Conservation (phyloP, 192 early-diverging fungal genomes). For the Fimicolochytrium jonesii region DNA sequence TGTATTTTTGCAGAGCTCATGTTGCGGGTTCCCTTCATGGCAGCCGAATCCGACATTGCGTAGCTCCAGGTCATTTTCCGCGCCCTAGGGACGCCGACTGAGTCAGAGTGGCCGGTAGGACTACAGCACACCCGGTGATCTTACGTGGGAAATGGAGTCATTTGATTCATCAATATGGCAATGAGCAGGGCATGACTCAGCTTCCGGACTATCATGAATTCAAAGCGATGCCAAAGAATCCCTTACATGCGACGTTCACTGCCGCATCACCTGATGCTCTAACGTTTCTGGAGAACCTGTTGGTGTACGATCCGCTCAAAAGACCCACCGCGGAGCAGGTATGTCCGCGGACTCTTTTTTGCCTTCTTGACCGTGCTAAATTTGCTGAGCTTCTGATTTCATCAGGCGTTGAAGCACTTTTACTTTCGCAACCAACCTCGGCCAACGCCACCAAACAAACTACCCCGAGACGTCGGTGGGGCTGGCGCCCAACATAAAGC, state of each 20-base stretch:
- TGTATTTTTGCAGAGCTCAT: slow-evolving; percentile 99
- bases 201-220: slow-evolving; percentile 73
- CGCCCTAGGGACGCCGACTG: slow-evolving; percentile 78
- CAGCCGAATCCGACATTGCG: slow-evolving; percentile 83
- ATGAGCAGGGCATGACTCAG: slow-evolving; percentile 62
- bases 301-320: slow-evolving; percentile 79
- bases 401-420: slow-evolving; percentile 59
- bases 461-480: slow-evolving; percentile 50
- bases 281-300: slow-evolving; percentile 79
- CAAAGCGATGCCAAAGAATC: slow-evolving; percentile 66
- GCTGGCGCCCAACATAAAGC: slow-evolving; percentile 12
- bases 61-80: slow-evolving; percentile 83
- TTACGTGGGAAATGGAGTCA: no score
- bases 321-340: slow-evolving; percentile 78
- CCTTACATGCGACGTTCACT: slow-evolving; percentile 69
- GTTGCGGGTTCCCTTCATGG: slow-evolving; percentile 83
- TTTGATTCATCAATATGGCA: no score
- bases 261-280: slow-evolving; percentile 82
- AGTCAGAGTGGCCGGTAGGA: slow-evolving; percentile 75
- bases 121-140: no score
- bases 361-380: no score
- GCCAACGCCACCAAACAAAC: slow-evolving; percentile 62
- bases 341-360: no score
- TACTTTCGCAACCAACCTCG: slow-evolving; percentile 72
- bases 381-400: no score